phyloP scores from a whole-genome alignment of 495 filamentous ascomycete species.

The Xylaria nigripes region DNA sequence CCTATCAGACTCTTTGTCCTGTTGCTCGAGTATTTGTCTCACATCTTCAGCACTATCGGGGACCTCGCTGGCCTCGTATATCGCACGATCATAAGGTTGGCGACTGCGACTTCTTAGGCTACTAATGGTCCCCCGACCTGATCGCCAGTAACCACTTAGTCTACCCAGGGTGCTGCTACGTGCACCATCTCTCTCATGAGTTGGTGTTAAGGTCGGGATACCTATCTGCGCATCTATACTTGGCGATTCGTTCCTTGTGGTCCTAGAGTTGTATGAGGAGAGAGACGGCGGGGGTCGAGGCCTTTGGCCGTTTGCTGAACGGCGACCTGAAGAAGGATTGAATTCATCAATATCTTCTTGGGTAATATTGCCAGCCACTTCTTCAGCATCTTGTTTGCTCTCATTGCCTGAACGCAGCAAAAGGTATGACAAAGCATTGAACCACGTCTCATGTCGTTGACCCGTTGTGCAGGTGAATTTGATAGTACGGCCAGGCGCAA shows the following conservation, averaged over 20 bases:
- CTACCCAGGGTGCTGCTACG: constrained; percentile 34
- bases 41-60: constrained; percentile 76
- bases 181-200: constrained; percentile 29
- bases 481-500: constrained; percentile 79
- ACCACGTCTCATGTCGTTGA: constrained; percentile 96
- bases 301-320: constrained; percentile 29
- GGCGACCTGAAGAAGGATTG: constrained; percentile 59
- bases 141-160: constrained; percentile 40
- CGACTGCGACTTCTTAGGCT: constrained; percentile 41
- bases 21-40: constrained; percentile 60
- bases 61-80: constrained; percentile 63
- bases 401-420: constrained; percentile 64
- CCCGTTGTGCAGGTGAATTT: constrained; percentile 92
- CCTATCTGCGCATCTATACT: constrained; percentile 28
- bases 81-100: constrained; percentile 39
- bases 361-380: constrained; percentile 49
- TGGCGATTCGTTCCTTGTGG: constrained; percentile 53
- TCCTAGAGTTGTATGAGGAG: constrained; percentile 74
- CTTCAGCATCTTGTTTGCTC: constrained; percentile 48
- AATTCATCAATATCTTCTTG: constrained; percentile 83
- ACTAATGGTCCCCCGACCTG: constrained; percentile 34
- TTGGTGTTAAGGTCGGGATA: constrained; percentile 41
- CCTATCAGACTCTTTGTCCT: constrained; percentile 64
- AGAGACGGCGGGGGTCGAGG: constrained; percentile 55
- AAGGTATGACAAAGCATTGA: constrained; percentile 92